Evolutionary conservation across 2,329 filamentous ascomycete species (phyloP), one percentile per base, ranked within the genome.

Genomic region (Trichophyton schoenleinii): DNA sequence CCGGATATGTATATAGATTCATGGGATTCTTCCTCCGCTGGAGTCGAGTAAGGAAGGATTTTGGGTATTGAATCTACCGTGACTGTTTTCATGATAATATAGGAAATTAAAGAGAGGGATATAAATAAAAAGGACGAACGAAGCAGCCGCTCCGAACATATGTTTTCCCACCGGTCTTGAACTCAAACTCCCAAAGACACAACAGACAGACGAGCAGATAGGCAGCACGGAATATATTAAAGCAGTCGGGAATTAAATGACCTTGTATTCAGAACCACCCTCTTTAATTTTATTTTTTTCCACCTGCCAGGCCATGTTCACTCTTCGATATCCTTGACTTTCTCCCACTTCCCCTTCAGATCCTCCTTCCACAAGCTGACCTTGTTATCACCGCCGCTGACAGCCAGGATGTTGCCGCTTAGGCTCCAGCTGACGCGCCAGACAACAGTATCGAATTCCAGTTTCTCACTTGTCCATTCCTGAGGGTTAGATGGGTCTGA

Each of bases 321-420:
- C 78, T 95, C 90, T 74, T 96, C 92, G 72, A 99, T 91, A 63
- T 89, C 91, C 83, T 96, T 96, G 67, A 97, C 89, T 70, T 88
- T 89, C 77, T 97, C 91, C 94, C 94, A 99, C 72, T 95, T 89
- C 61, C 94, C 94, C 73, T 88, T 88, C 68, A 99, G 79, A 73
- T 95, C 95, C 82, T 99, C 94, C 82, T 97, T 99, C 92, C 92
- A 99, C 74, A 99, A 76, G 60, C 87, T 95, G 61, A 99, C 91
- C 78, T 95, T 91, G 80, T 99, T 99, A 77, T 99, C 92, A 28
- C 88, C 89, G 44, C 90, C 90, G 71, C 88, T 94, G 64, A 96
- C 90, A 8, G 94, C 94, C 68, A 99, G 80, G 20, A 97, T 91
- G 73, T 99, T 99, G 59, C 94, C 94, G 74, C 90, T 96, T 71